Evolutionary conservation across 164 flowering plant genomes (phyloP), one percentile per base, ranked within the genome.

Genomic region (Cinnamomum micranthum): DNA sequence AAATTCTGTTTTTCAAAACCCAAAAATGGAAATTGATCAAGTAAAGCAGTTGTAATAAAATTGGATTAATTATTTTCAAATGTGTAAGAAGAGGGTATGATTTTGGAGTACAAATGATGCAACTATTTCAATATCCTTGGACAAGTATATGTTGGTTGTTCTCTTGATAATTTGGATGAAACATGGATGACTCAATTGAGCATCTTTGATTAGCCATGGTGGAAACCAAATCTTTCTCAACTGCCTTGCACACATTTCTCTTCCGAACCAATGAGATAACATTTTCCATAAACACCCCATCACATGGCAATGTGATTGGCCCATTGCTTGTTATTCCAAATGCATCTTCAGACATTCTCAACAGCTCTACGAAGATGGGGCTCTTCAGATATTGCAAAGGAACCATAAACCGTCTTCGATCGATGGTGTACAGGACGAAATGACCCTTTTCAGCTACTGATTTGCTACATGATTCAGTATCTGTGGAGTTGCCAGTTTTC

Each of bases 221-320:
- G 13, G 33, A 35, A 23, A 78, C 76, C 70, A 80, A 80, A 24
- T 47, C 77, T 12, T 55, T 80, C 73, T 80, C 80, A 20, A 74
- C 27, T 24, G 68, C 77, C n/a, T 66, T 51, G 12, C 68, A 64
- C 7, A 66, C 9, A 9, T 41, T 25, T 19, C 51, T 14, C 27
- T 66, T 22, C 50, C 41, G 65, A 35, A 72, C 27, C 50, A 75
- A 52, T 1, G 76, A 77, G 22, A 77, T 31, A 27, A 75, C 68
- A 11, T 59, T 73, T 4, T 73, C 79, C 81, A 81, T 73, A 64
- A 75, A 62, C 4, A 69, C n/a, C 1, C 69, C 66, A 67, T 76
- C 79, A 51, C 83, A 81, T 6, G 83, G 83, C 52, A 81, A 58
- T n/a, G 50, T 71, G 65, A 81, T 73, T 2, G 81, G 79, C 11